Conservation (phyloP, 768 basidiomycete genomes). For the Lepiota brunneoincarnata region DNA sequence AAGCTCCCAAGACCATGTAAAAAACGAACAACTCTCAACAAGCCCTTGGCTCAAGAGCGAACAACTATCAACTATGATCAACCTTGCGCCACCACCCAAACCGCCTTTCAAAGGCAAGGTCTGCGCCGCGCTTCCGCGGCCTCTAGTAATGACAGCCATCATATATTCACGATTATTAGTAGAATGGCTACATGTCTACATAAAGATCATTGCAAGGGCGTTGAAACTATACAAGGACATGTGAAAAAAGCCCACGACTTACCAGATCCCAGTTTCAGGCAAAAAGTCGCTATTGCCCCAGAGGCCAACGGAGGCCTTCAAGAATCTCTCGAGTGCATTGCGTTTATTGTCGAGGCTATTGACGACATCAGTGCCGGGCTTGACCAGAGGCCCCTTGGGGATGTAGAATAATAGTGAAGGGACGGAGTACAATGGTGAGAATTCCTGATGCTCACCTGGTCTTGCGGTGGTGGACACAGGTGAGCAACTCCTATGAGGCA, state of each 20-base stretch:
- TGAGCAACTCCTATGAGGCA: conserved; percentile 91
- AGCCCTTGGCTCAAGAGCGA: too few relatives aligned
- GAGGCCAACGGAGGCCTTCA: conserved; percentile 91
- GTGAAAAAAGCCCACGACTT: conserved; percentile 23
- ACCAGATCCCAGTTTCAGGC: conserved; percentile 89
- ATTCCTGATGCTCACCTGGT: conserved; percentile 51
- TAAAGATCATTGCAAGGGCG: too few relatives aligned
- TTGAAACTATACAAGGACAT: too few relatives aligned
- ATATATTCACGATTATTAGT: too few relatives aligned
- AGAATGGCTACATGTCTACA: too few relatives aligned
- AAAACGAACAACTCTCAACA: too few relatives aligned
- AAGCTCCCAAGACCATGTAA: too few relatives aligned
- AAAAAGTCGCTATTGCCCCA: conserved; percentile 83
- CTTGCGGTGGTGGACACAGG: conserved; percentile 87
- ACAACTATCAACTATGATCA: too few relatives aligned
- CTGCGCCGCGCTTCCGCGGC: too few relatives aligned
- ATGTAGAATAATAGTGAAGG: conserved; percentile 93
- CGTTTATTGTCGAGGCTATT: conserved; percentile 95
- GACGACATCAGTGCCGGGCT: conserved; percentile 90
- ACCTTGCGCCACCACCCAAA: too few relatives aligned
- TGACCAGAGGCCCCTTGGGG: conserved; percentile 96
- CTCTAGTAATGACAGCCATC: too few relatives aligned
- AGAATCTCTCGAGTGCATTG: conserved; percentile 88
- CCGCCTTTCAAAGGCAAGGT: too few relatives aligned
- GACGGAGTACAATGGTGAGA: conserved; percentile 84